Percentiles rank a stretch among this genome's conserved stretches.
phyloP scores from a whole-genome alignment of 2,329 filamentous ascomycete genomes.

The Arthrobotrys entomopaga region DNA sequence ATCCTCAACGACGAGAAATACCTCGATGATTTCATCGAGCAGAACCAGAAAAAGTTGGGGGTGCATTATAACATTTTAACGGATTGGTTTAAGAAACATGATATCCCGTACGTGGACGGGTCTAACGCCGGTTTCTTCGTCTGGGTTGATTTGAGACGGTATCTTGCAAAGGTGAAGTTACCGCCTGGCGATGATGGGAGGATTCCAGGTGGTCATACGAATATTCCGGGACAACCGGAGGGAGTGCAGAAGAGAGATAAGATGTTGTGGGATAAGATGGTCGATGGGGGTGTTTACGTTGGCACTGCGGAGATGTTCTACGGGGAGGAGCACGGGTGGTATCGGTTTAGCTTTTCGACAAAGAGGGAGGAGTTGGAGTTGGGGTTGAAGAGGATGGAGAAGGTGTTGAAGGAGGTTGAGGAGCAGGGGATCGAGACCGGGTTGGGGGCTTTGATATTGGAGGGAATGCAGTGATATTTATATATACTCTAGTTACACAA shows the following conservation, averaged over 20 bases:
- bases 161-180: conserved; percentile 36
- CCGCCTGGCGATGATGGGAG: conserved; percentile 43
- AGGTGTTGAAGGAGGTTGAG: conserved; percentile 43
- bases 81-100: conserved; percentile 62
- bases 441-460: conserved; percentile 11
- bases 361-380: conserved; percentile 58
- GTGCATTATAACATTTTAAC: conserved; percentile 63
- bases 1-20: conserved; percentile 65
- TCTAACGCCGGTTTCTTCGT: conserved; percentile 70
- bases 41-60: conserved; percentile 64
- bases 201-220: conserved; percentile 37
- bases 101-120: conserved; percentile 65
- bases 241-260: conserved; percentile 57
- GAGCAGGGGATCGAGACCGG: conserved; percentile 23
- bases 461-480: no score
- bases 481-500: no score
- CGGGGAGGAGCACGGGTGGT: conserved; percentile 63
- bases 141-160: conserved; percentile 65
- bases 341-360: conserved; percentile 59
- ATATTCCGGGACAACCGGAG: conserved; percentile 40
- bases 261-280: conserved; percentile 61
- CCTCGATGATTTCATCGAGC: conserved; percentile 64
- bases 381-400: conserved; percentile 50
- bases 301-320: conserved; percentile 61
- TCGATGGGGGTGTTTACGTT: conserved; percentile 62